Conservation (phyloP, 805 yeast species). For the Candida nemodendra region DNA sequence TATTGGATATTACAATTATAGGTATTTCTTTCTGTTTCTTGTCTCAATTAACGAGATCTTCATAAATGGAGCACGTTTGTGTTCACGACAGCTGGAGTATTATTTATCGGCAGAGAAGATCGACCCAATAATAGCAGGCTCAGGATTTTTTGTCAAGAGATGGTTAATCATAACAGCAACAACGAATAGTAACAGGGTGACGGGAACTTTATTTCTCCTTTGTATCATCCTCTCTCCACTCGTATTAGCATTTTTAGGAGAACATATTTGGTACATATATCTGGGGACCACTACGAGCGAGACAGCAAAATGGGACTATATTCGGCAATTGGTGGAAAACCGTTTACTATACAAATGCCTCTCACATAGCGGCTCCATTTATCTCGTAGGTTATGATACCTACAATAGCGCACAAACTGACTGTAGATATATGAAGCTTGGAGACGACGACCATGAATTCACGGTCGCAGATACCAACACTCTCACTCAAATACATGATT, state of each 20-base stretch:
- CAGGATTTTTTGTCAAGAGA: constrained; percentile 10
- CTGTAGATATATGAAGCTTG: constrained; percentile 9
- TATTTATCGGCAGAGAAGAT: no score
- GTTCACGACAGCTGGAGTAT: constrained; percentile 24
- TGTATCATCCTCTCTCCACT: constrained; percentile 39
- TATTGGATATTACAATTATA: constrained; percentile 51
- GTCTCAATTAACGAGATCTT: constrained; percentile 34
- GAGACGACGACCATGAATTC: constrained; percentile 6
- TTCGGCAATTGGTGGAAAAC: constrained; percentile 37
- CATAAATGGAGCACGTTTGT: constrained; percentile 41
- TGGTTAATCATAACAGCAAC: constrained; percentile 32
- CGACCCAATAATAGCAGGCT: constrained; percentile 22
- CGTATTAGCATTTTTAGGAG: constrained; percentile 37
- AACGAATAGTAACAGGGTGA: constrained; percentile 34
- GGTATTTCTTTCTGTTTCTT: constrained; percentile 47
- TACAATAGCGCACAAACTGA: no score
- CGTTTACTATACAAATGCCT: constrained; percentile 30
- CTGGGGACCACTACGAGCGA: constrained; percentile 60
- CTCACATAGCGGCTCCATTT: background rate
- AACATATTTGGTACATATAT: constrained; percentile 47
- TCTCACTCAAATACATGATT: constrained; percentile 15
- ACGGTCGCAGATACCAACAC: constrained; percentile 2
- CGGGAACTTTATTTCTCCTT: constrained; percentile 42
- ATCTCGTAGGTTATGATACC: no score
- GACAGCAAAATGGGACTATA: constrained; percentile 50